Percentiles rank a stretch among this genome's conserved stretches.
Evolutionary conservation across 2,329 filamentous ascomycete genomes (phyloP).

Genomic region (Aspergillus terreus): DNA sequence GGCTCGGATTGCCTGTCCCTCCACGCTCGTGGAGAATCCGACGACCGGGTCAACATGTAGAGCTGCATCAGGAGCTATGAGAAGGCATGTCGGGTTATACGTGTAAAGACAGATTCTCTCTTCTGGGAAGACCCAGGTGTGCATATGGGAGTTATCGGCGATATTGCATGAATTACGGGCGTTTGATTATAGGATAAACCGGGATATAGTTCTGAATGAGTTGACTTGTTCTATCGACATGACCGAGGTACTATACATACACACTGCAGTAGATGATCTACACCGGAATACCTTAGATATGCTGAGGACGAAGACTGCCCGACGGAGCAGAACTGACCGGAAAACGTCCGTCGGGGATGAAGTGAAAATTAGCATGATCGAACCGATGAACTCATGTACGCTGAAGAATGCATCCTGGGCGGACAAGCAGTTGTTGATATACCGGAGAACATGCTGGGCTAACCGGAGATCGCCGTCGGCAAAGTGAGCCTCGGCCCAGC

Average conservation of each 20-base stretch:
- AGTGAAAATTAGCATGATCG: no score
- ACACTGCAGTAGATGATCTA: no score
- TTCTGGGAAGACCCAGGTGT: neutral
- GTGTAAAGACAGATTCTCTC: neutral
- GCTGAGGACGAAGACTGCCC: no score
- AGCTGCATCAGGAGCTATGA: conserved; percentile 41
- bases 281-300: no score
- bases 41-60: conserved; percentile 31
- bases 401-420: no score
- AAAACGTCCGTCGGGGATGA: no score
- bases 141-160: conserved; percentile 6
- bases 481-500: neutral
- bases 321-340: no score
- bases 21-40: conserved; percentile 55
- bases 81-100: neutral
- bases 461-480: conserved; percentile 5
- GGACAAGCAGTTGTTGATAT: no score
- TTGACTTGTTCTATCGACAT: no score
- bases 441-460: no score
- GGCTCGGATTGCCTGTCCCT: conserved; percentile 59
- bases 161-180: conserved; percentile 1
- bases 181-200: neutral
- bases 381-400: no score
- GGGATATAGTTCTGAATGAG: neutral
- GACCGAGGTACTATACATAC: no score